Evolutionary conservation across 176 grass and related monocot genomes (phyloP).

Genomic region (Alloteropsis semialata): DNA sequence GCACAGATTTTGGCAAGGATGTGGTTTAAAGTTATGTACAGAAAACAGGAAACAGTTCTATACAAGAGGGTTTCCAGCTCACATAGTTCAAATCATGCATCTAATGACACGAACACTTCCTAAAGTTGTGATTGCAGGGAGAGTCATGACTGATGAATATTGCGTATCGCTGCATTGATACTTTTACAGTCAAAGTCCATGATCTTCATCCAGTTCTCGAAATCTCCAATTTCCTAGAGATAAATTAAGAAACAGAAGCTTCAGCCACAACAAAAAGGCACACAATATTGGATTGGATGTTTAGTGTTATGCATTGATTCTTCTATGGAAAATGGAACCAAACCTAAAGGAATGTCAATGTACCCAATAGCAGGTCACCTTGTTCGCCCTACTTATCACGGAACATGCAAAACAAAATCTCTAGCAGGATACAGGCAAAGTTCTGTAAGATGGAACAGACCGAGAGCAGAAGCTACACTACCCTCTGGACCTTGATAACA

Average conservation of each 20-base stretch:
- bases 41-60: background rate
- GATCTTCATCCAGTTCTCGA: conserved; percentile 79
- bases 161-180: conserved; percentile 69
- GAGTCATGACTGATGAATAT: conserved; percentile 55
- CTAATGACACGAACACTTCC: background rate
- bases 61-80: background rate
- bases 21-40: background rate
- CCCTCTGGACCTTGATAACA: background rate
- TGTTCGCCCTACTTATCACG: background rate
- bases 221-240: conserved; percentile 68
- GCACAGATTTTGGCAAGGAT: background rate
- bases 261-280: background rate
- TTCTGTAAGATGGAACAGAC: background rate
- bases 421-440: background rate
- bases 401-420: background rate
- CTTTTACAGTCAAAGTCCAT: conserved; percentile 87
- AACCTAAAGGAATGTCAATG: background rate
- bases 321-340: background rate
- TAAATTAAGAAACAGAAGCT: background rate
- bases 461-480: background rate
- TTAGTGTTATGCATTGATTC: background rate
- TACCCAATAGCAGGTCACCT: background rate
- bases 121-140: background rate
- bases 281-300: background rate
- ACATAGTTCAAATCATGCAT: background rate